These are phyloP conservation scores for Seiridium unicorne DNA, from an alignment of 2,329 filamentous ascomycete genomes.

Conservation along the genomic window DNA sequence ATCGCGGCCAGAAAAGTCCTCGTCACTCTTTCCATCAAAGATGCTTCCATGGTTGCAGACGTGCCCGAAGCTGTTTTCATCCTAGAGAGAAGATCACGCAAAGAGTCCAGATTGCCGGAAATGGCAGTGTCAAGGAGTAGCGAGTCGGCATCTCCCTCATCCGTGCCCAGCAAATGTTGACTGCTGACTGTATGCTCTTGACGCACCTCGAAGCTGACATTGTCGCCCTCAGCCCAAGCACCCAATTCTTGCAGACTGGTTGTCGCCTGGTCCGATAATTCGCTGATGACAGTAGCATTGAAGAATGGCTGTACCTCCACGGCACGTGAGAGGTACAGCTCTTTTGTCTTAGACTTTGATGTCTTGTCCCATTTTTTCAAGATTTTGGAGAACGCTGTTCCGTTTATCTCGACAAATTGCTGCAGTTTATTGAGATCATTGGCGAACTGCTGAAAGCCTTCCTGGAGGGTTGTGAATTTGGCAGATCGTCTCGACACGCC, in stretches of 20 bases:
- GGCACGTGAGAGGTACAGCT: constrained; percentile 90
- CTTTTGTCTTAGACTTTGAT: constrained; percentile 97
- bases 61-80: constrained; percentile 58
- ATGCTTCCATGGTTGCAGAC: constrained; percentile 44
- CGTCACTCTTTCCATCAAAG: constrained; percentile 74
- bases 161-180: constrained; percentile 67
- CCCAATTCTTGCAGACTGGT: constrained; percentile 94
- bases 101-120: constrained; percentile 71
- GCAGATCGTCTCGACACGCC: constrained; percentile 83
- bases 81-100: constrained; percentile 78
- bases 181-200: constrained; percentile 64
- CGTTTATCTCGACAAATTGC: constrained; percentile 98
- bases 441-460: constrained; percentile 96
- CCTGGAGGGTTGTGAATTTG: constrained; percentile 91
- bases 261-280: constrained; percentile 93
- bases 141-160: constrained; percentile 87
- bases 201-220: constrained; percentile 72
- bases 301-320: constrained; percentile 98
- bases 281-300: constrained; percentile 94
- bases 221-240: constrained; percentile 95
- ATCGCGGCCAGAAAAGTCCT: constrained; percentile 88
- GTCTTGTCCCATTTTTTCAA: constrained; percentile 99
- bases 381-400: constrained; percentile 97
- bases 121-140: constrained; percentile 86
- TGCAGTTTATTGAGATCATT: constrained; percentile 96